These are phyloP conservation scores for Arctium lappa DNA, from an alignment of 129 eudicot genomes.

Conservation along the genomic window DNA sequence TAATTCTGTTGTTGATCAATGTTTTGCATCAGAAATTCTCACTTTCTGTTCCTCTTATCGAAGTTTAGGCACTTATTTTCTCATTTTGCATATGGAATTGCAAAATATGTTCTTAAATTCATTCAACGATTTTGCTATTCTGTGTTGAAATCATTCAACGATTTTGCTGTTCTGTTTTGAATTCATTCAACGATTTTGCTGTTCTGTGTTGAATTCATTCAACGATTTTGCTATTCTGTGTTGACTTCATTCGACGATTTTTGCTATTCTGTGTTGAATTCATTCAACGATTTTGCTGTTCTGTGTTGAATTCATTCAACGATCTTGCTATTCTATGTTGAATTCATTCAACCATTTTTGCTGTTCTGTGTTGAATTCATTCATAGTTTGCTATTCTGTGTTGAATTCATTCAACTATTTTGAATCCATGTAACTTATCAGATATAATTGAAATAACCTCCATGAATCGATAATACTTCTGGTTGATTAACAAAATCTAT, in stretches of 20 bases:
- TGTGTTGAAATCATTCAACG: neutral
- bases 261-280: no score
- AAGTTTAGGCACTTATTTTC: neutral
- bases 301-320: no score
- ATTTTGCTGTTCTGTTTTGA: neutral
- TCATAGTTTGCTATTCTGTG: no score
- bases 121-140: neutral
- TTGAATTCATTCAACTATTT: no score
- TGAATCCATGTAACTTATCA: neutral
- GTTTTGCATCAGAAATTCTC: neutral
- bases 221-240: no score
- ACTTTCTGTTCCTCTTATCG: neutral
- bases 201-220: no score
- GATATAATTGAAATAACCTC: neutral
- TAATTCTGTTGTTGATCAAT: neutral
- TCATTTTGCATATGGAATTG: neutral
- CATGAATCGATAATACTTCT: neutral
- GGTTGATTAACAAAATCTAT: neutral
- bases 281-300: no score
- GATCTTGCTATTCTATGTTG: no score
- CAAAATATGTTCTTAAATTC: neutral
- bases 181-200: neutral
- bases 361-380: no score
- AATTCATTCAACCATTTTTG: no score
- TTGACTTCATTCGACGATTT: no score